phyloP scores from a whole-genome alignment of 495 filamentous ascomycete genomes.

The Penicillium arizonense region DNA sequence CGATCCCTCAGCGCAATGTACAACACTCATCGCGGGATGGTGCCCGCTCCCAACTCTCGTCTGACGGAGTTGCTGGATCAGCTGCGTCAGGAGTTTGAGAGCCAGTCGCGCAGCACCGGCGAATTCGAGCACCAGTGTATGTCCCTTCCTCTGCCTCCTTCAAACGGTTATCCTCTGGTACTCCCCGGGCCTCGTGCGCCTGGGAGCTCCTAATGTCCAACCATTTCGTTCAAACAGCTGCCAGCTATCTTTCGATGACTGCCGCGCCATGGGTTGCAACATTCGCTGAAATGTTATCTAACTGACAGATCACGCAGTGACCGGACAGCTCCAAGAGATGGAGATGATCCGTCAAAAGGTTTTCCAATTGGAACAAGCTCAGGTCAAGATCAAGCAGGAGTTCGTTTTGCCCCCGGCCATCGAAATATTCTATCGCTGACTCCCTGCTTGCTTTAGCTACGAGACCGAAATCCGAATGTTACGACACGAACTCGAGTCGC shows the following conservation, averaged over 20 bases:
- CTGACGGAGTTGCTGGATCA: conserved; percentile 89
- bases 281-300: conserved; percentile 30
- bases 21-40: conserved; percentile 82
- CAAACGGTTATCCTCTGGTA: background rate
- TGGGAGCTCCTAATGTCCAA: background rate
- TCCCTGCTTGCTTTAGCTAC: conserved; percentile 57
- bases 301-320: conserved; percentile 57
- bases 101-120: conserved; percentile 68
- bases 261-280: conserved; percentile 15
- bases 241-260: conserved; percentile 14
- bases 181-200: background rate
- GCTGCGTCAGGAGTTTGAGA: conserved; percentile 87
- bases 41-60: conserved; percentile 68
- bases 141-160: conserved; percentile 34
- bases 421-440: conserved; percentile 1
- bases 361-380: conserved; percentile 83
- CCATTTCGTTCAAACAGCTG: conserved; percentile 6
- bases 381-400: conserved; percentile 86
- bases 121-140: conserved; percentile 89
- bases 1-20: conserved; percentile 63
- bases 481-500: conserved; percentile 83
- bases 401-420: conserved; percentile 40
- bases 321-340: conserved; percentile 86
- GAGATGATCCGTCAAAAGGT: conserved; percentile 89
- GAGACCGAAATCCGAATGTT: conserved; percentile 86